A percentile compares a stretch with the other conserved stretches of the same genome.
Conservation (phyloP, 2,329 filamentous ascomycete species). For the Calycina herbarum region DNA sequence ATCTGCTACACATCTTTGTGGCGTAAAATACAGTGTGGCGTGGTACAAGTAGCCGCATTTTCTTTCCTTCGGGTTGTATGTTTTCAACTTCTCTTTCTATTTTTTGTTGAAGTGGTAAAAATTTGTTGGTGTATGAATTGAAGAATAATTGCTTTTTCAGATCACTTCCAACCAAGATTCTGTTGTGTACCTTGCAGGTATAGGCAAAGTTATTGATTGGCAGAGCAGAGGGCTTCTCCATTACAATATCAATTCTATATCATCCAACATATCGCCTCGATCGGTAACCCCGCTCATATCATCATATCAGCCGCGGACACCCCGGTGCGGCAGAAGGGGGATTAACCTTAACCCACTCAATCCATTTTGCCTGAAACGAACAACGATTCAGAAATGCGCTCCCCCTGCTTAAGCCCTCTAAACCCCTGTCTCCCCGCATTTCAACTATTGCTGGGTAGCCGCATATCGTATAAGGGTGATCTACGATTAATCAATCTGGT, state of each 20-base stretch:
- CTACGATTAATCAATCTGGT: background rate
- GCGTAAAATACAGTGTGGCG: background rate
- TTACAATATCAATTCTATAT: background rate
- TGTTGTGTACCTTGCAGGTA: background rate
- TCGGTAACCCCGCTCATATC: background rate
- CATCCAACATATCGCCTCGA: background rate
- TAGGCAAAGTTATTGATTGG: background rate
- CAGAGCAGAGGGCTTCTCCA: background rate
- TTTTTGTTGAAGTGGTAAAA: background rate
- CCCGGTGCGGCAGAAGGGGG: background rate
- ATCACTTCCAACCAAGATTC: background rate
- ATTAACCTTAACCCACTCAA: background rate
- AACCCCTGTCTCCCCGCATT: conserved; percentile 13
- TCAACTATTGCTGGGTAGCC: background rate
- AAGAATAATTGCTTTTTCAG: background rate
- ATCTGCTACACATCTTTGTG: background rate
- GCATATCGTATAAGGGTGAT: background rate
- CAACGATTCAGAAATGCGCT: conserved; percentile 8
- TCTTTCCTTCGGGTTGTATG: background rate
- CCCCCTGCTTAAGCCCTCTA: background rate
- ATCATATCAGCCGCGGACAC: background rate
- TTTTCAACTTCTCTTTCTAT: background rate
- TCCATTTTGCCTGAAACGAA: conserved; percentile 10
- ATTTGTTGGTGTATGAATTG: background rate
- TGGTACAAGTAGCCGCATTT: background rate